Percentiles rank a stretch among this genome's conserved stretches.
Evolutionary conservation across 2,329 filamentous ascomycete species (phyloP).

Genomic region (Trichoderma simmonsii): DNA sequence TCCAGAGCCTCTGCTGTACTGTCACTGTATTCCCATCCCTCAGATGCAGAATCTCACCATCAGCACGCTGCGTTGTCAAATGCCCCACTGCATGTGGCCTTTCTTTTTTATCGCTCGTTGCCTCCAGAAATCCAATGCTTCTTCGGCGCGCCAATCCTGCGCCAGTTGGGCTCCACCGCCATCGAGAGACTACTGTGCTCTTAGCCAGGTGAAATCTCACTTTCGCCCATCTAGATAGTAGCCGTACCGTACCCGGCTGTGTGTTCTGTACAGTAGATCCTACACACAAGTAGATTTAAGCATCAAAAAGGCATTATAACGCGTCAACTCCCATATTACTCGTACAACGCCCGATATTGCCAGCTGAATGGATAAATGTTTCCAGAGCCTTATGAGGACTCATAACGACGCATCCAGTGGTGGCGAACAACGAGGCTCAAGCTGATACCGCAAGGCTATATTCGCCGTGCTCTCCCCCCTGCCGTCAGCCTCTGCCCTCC

Average conservation of each 20-base stretch:
- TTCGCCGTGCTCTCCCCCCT: neutral
- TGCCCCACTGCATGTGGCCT: constrained; percentile 5
- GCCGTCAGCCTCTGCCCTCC: neutral
- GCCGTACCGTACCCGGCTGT: neutral
- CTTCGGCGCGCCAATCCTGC: neutral
- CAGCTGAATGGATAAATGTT: neutral
- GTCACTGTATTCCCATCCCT: neutral
- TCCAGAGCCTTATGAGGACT: neutral
- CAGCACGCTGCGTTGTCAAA: constrained; percentile 9
- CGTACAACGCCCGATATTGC: neutral
- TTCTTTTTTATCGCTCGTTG: neutral
- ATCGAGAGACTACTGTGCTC: neutral
- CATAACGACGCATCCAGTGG: neutral
- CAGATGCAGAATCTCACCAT: neutral
- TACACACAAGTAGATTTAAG: neutral
- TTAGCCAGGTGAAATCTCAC: neutral
- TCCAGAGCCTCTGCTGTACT: neutral
- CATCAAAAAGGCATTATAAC: neutral
- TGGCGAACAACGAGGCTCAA: neutral
- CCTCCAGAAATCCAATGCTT: neutral
- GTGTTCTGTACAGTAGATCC: neutral
- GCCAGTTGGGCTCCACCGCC: constrained; percentile 6
- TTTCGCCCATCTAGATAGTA: neutral
- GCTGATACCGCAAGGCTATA: neutral
- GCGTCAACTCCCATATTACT: neutral